Evolutionary conservation across 306 rosid genomes (phyloP).

Genomic region (Carpinus viminea): DNA sequence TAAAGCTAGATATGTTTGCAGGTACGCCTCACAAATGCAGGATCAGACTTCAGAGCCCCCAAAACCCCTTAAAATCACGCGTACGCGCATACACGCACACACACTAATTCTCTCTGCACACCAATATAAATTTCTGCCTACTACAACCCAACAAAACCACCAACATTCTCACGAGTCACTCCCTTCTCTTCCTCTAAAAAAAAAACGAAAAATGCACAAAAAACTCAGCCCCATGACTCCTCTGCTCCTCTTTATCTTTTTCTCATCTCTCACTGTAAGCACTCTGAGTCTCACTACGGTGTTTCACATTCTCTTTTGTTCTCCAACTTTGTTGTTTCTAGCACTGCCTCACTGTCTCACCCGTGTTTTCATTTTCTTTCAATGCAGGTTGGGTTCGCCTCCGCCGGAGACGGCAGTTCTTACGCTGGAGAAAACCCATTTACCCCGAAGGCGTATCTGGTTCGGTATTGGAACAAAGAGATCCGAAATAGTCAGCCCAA

Average conservation of each 20-base stretch:
- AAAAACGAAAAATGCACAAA: conserved; percentile 24
- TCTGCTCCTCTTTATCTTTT: conserved; percentile 55
- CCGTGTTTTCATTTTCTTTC: conserved; percentile 29
- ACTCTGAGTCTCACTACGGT: conserved; percentile 7
- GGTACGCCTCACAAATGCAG: no score
- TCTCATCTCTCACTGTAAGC: conserved; percentile 69
- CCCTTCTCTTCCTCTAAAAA: conserved; percentile 9
- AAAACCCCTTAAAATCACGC: not conserved
- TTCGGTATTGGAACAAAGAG: conserved; percentile 92
- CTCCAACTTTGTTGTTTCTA: conserved; percentile 10
- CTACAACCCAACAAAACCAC: conserved; percentile 50
- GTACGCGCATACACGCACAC: not conserved
- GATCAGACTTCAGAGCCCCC: no score
- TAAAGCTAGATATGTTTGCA: no score
- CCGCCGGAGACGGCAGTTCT: conserved; percentile 14
- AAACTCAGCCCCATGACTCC: conserved; percentile 40
- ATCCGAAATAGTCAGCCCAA: conserved; percentile 59
- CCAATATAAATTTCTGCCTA: conserved; percentile 51
- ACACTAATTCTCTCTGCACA: conserved; percentile 16
- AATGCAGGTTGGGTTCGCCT: conserved; percentile 68
- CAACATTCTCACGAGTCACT: conserved; percentile 48
- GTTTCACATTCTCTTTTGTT: not conserved
- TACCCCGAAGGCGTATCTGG: conserved; percentile 63
- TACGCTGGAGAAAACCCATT: conserved; percentile 62
- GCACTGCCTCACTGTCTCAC: not conserved